Evolutionary conservation across 176 grass and related monocot species (phyloP), one percentile per base, ranked within the genome.

Genomic region (Raddia guianensis): DNA sequence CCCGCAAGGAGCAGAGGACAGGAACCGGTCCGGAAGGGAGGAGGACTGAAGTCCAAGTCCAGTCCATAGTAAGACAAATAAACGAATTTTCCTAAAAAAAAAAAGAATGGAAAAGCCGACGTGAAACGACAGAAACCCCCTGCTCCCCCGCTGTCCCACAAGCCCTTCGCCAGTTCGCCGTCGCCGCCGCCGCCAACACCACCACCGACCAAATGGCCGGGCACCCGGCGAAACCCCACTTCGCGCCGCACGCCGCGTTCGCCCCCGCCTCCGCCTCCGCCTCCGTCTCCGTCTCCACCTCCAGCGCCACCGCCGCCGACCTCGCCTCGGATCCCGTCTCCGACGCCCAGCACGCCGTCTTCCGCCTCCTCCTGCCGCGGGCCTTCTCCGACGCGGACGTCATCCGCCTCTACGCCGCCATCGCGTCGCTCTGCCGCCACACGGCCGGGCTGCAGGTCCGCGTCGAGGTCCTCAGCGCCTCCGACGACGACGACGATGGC

Each of bases 371-470:
- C 79, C 73, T 87, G 3, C 84, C 84, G 7, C 33, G 43, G 33
- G 55, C 70, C 71, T 86, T 80, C 71, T 68, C 62, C 78, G 79
- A 87, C 56, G 85, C 73, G 16, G 79, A 82, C 65, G 75, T 79
- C 85, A 82, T 82, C 19, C 56, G 59, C 79, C 79, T 87, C 79
- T 87, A 87, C 48, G 79, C 79, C 65, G 73, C 85, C 79, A 59
- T 76, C 56, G 68, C 61, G 48, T 72, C 85, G 65, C 66, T 87
- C 54, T 78, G 71, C 73, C 79, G 57, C 79, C 21, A 57, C 85
- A 21, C 49, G 1, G 14, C 72, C 5, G 21, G 72, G 19, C 65
- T 87, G 11, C 79, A 82, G 72, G 72, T 87, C 20, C 85, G 85
- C 79, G 65, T 87, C 48, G 85, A 87, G 27, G 53, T 47, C 48